Conservation (phyloP, 805 yeast species). For the Schwanniomyces yamadae region DNA sequence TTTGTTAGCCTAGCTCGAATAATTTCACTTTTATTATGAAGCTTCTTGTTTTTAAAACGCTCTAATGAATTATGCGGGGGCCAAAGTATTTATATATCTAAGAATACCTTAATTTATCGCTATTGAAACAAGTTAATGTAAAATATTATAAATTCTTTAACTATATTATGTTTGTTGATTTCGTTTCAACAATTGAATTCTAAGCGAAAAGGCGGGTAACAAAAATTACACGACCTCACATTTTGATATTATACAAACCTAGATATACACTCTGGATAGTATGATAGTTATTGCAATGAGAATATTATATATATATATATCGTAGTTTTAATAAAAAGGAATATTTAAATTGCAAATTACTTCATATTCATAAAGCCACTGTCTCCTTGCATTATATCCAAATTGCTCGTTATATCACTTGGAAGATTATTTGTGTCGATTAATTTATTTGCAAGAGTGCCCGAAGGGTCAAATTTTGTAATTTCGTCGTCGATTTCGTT, state of each 20-base stretch:
- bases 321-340: too few relatives aligned
- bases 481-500: slow-evolving; percentile 41
- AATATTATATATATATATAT: not conserved
- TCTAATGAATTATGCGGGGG: too few relatives aligned
- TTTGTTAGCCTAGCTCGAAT: too few relatives aligned
- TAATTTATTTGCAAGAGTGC: slow-evolving; percentile 45
- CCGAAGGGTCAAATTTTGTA: slow-evolving; percentile 43
- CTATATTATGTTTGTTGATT: slow-evolving; percentile 6
- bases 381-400: slow-evolving; percentile 53
- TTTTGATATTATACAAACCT: too few relatives aligned
- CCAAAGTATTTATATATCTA: too few relatives aligned
- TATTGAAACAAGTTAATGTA: too few relatives aligned
- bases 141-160: too few relatives aligned
- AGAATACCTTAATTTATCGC: too few relatives aligned
- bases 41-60: too few relatives aligned
- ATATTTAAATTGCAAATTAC: slow-evolving; percentile 6
- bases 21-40: too few relatives aligned
- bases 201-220: slow-evolving; percentile 7
- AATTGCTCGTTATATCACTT: slow-evolving; percentile 50
- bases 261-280: too few relatives aligned
- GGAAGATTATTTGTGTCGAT: slow-evolving; percentile 57
- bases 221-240: slow-evolving; percentile 1
- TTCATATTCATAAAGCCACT: slow-evolving; percentile 39
- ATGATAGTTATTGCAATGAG: not conserved
- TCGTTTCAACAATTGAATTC: slow-evolving; percentile 9